Evolutionary conservation across 805 yeast genomes (phyloP).

Genomic region (Wickerhamiella kazuoi): DNA sequence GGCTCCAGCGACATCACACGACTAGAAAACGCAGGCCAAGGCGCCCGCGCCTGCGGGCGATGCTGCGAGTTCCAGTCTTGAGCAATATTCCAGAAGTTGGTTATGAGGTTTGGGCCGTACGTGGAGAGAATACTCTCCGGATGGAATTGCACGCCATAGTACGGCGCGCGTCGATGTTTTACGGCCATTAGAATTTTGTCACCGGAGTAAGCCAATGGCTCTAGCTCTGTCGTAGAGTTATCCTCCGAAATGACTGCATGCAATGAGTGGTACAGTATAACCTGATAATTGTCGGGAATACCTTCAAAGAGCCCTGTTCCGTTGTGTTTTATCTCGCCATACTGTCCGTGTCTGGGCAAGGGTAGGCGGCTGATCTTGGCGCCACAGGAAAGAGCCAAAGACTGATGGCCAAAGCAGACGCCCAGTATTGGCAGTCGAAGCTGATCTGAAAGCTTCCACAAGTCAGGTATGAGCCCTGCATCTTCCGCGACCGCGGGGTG

Average conservation of each 20-base stretch:
- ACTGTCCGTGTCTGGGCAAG: slow-evolving; percentile 72
- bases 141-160: slow-evolving; percentile 91
- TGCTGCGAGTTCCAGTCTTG: slow-evolving; percentile 17
- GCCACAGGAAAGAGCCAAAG: slow-evolving; percentile 49
- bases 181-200: slow-evolving; percentile 62
- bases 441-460: slow-evolving; percentile 29
- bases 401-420: slow-evolving; percentile 84
- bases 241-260: slow-evolving; percentile 25
- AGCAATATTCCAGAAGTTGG: slow-evolving; percentile 44
- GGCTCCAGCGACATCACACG: not conserved
- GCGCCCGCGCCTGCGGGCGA: not conserved
- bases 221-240: not conserved
- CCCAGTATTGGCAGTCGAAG: slow-evolving; percentile 56
- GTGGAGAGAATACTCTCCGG: slow-evolving; percentile 86
- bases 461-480: slow-evolving; percentile 48
- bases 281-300: slow-evolving; percentile 31
- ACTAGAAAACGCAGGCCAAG: not conserved
- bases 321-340: slow-evolving; percentile 31
- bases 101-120: slow-evolving; percentile 39
- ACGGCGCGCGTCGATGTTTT: slow-evolving; percentile 40
- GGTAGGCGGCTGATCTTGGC: slow-evolving; percentile 34
- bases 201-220: slow-evolving; percentile 13
- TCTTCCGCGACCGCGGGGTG: slow-evolving; percentile 49
- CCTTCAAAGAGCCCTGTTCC: slow-evolving; percentile 26
- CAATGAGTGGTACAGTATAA: slow-evolving; percentile 83